Base-by-base conservation (phyloP, 2,329 filamentous ascomycete species). In the Colletotrichum spinosum region DNA sequence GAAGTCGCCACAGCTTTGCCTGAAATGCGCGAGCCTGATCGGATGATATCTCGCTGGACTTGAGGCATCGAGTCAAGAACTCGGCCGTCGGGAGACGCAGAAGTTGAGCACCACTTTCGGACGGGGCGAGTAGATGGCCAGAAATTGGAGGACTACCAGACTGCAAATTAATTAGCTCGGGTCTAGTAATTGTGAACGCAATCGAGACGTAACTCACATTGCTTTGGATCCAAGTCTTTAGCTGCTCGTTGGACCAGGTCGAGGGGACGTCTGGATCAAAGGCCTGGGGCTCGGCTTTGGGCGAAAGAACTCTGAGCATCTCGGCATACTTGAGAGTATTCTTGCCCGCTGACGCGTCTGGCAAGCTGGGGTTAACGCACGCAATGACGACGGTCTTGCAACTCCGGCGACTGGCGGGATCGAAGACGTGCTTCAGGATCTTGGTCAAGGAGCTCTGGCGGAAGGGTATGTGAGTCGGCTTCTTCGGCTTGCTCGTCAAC, bases 281-380 rank as follows among this genome's bases (percentile, higher is more conserved):
- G 7, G 58, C 56, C 5, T 55, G 65, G 6, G 65, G 33, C 44
- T 70, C 72, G 1, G 68, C 51, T 56, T 69, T 72, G 3, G 80
- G 78, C 9, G 76, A 71, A 1, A 76, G 68, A 2, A 81, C 79
- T 1, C 80, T 74, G 56, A 85, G 70, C 72, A 83, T 76, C 74
- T 84, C 81, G 2, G 81, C 82, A 59, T 83, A 84, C 8, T 81
- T 74, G 62, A 84, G 70, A 0, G 82, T 83, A 68, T 85, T 86
- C 68, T 80, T 84, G 69, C 75, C 82, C 0, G 81, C 74, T 1
- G 73, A 75, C 0, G 79, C 73, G 60, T 84, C 82, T 1, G 76
- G 72, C 15, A 84, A 73, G 63, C 79, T 81, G 0, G 82, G 82
- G 55, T 82, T 84, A 6, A 84, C 76, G 60, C 82, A 84, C 4